These are phyloP conservation scores for Cucurbita pepo DNA, from an alignment of 306 rosid species.

Conservation along the genomic window DNA sequence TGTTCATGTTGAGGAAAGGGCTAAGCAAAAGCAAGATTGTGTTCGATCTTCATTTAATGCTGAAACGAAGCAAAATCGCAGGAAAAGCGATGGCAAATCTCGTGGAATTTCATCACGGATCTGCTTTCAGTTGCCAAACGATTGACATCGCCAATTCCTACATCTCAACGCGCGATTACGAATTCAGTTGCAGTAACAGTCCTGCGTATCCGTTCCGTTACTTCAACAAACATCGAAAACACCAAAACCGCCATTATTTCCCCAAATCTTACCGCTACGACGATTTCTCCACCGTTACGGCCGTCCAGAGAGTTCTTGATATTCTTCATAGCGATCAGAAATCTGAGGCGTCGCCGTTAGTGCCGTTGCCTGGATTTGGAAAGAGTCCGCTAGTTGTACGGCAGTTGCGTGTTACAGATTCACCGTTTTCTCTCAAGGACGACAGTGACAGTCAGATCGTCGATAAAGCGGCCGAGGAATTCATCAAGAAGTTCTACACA, in stretches of 20 bases:
- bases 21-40: constrained; percentile 45
- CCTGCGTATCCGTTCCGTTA: constrained; percentile 31
- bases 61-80: constrained; percentile 64
- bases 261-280: constrained; percentile 22
- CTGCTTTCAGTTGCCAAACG: constrained; percentile 36
- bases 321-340: constrained; percentile 21
- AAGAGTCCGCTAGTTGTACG: constrained; percentile 42
- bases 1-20: constrained; percentile 52
- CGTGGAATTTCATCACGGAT: constrained; percentile 25
- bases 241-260: constrained; percentile 8
- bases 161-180: constrained; percentile 55
- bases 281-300: constrained; percentile 28
- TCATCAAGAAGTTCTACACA: constrained; percentile 55
- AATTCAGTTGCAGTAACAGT: constrained; percentile 89
- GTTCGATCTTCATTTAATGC: constrained; percentile 31
- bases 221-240: constrained; percentile 12
- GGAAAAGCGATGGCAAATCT: constrained; percentile 43
- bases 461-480: constrained; percentile 66
- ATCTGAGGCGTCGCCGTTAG: constrained; percentile 52
- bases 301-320: constrained; percentile 53
- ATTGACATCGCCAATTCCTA: constrained; percentile 28
- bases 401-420: constrained; percentile 67
- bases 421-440: constrained; percentile 68
- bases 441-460: constrained; percentile 30
- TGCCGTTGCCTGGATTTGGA: constrained; percentile 55